Evolutionary conservation across 352 stramenopile species (phyloP).

Genomic region (Globisporangium emineosum): DNA sequence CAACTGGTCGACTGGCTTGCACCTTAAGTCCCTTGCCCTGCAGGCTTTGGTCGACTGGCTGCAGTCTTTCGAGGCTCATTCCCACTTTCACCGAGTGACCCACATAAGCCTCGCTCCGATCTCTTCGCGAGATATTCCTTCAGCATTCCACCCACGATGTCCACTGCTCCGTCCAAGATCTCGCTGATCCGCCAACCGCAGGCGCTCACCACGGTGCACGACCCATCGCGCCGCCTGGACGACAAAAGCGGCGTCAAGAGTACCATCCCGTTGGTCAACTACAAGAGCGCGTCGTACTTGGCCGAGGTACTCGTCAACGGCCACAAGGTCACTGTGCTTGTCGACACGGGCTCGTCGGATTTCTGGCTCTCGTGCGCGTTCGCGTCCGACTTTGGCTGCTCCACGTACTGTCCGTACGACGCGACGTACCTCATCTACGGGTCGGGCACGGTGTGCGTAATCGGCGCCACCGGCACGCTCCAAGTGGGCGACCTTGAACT

Average conservation of each 20-base stretch:
- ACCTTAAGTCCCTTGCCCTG: not conserved
- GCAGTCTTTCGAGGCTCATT: not conserved
- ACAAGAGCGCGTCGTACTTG: constrained; percentile 62
- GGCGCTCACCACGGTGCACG: not conserved
- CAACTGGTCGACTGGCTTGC: not conserved
- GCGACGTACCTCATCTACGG: constrained; percentile 56
- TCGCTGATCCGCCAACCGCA: not conserved
- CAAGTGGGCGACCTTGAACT: constrained; percentile 43
- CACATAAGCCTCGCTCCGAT: not conserved
- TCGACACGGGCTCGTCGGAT: constrained; percentile 81
- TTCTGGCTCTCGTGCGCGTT: constrained; percentile 44
- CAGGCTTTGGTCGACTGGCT: not conserved
- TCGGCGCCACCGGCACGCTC: constrained; percentile 31
- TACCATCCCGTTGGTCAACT: constrained; percentile 25
- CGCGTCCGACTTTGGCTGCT: constrained; percentile 24
- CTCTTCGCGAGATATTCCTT: not conserved
- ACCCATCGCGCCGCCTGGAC: constrained; percentile 2
- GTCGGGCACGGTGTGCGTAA: constrained; percentile 60
- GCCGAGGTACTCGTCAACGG: constrained; percentile 42
- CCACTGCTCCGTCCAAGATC: not conserved
- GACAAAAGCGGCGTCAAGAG: not conserved
- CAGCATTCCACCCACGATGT: not conserved
- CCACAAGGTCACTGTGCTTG: constrained; percentile 41
- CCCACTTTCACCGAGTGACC: not conserved
- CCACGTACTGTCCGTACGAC: constrained; percentile 32